Base-by-base conservation (phyloP, 176 grass and related monocot genomes). In the Aegilops speltoides region DNA sequence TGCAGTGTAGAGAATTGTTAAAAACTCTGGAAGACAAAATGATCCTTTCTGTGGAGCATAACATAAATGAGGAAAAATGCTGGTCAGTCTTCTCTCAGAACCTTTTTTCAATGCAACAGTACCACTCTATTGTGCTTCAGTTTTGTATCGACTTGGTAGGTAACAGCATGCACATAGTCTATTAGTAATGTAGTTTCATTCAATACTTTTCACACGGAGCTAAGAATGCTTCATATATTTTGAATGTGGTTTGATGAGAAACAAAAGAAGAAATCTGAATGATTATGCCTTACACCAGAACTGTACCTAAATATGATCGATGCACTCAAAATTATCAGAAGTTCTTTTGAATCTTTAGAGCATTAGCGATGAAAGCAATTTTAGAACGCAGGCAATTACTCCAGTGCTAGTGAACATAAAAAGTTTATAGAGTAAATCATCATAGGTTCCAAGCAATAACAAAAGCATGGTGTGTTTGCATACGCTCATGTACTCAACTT, bases 1-100 rank as follows among this genome's bases (percentile, higher is more conserved):
- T 54, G 24, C 68, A 60, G 68, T 92, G 52, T 81, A 76, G 63
- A 90, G 91, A 90, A 88, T 77, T 85, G 71, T 86, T 81, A 36
- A 77, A 26, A 59, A 65, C 63, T 69, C 64, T 93, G 40, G 89
- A 89, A 73, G 81, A 66, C 61, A 84, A 84, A 76, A 79, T 86
- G 79, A 60, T 59, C 59, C 70, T 50, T 86, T 85, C 74, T 23
- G n/a, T 14, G 9, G 68, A 94, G 81, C 80, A 61, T 73, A 76
- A 54, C 70, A 54, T 37, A 64, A 63, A 79, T 77, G 90, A 84
- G 40, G 72, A 78, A 60, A 68, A 73, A 32, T 77, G 41, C 90
- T 77, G 90, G 93, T 95, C 31, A 78, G 79, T 81, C 19, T 84
- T 87, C 45, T 84, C 34, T 75, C 45, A 24, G 8, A 66, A 74